phyloP scores from a whole-genome alignment of 1,284 basidiomycete genomes.

The Pseudozyma hubeiensis region DNA sequence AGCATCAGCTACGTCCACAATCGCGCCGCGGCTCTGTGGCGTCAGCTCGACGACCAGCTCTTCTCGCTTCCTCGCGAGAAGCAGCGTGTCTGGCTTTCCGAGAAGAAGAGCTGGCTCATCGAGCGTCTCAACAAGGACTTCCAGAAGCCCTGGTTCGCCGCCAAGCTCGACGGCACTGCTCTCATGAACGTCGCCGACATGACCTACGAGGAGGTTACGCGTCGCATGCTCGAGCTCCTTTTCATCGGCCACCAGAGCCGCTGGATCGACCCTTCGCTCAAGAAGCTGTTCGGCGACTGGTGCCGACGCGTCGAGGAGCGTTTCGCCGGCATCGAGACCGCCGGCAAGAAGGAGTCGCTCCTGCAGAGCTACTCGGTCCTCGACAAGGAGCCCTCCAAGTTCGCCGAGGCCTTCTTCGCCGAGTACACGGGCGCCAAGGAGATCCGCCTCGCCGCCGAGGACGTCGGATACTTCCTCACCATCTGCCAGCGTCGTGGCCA shows the following conservation, averaged over 20 bases:
- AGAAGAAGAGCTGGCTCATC: constrained; percentile 90
- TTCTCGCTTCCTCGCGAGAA: constrained; percentile 97
- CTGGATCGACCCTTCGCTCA: constrained; percentile 93
- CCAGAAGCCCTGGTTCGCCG: constrained; percentile 75
- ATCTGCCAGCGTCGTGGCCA: constrained; percentile 94
- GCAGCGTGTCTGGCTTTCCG: constrained; percentile 84
- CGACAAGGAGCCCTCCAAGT: constrained; percentile 79
- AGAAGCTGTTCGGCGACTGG: constrained; percentile 97
- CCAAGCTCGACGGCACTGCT: constrained; percentile 73
- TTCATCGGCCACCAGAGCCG: constrained; percentile 89
- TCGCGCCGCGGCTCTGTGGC: constrained; percentile 95
- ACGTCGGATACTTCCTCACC: constrained; percentile 92
- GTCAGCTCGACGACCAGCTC: constrained; percentile 90
- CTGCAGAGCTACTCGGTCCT: constrained; percentile 84
- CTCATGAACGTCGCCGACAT: constrained; percentile 87
- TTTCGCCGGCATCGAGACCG: constrained; percentile 70
- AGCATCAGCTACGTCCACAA: constrained; percentile 94
- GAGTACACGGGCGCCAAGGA: constrained; percentile 81
- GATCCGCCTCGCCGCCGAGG: constrained; percentile 92
- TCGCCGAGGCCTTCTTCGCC: constrained; percentile 86
- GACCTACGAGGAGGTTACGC: constrained; percentile 96
- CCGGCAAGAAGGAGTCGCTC: constrained; percentile 57
- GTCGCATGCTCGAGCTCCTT: constrained; percentile 91
- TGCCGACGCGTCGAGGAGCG: constrained; percentile 90
- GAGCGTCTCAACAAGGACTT: constrained; percentile 93